Base-by-base conservation (phyloP, 805 yeast genomes). In the Candida caryicola region DNA sequence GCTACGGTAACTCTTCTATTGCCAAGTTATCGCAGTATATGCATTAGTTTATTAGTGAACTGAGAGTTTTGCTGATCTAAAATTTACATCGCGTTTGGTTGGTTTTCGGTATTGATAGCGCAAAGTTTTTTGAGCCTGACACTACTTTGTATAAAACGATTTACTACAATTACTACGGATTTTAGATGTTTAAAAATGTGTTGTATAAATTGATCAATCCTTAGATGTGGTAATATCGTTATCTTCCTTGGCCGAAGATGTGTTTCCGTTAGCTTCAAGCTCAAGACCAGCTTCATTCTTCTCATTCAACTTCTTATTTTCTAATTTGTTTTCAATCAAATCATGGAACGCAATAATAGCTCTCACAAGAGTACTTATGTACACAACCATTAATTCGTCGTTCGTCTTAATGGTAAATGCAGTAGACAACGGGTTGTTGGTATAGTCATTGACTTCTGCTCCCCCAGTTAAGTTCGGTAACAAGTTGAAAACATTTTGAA, bases 341-440 rank as follows among this genome's bases (percentile, higher is more conserved):
- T 93, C 95, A 64, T 93, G 96, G 76, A 93, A 91, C 8, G 98
- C 95, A 56, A 93, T 85, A 53, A 95, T 90, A 4, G 98, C 85
- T 57, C 98, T 78, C 17, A 93, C 96, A 53, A 93, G 70, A 36
- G 91, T 82, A 54, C 93, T 79, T 48, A 93, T 80, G 60, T 95
- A 95, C 17, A 93, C 79, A 56, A 88, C 76, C 99, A 95, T 91
- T 51, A 95, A 72, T 62, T 93, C 95, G 58, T 93, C 99, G 57
- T 93, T 95, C 2, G 99, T 88, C 66, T 91, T 93, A 31, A 85
- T 76, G 1, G 95, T 89, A 58, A 91, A 84, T 2, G 98, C 95
- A 37, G 82, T 74, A 15, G 84, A 73, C 45, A 93, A 69, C 23
- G 79, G 81, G 48, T 72, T 76, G 14, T 66, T 54, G n/a, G 67